Evolutionary conservation across 2,329 filamentous ascomycete genomes (phyloP).

Genomic region (Hymenoscyphus repandus): DNA sequence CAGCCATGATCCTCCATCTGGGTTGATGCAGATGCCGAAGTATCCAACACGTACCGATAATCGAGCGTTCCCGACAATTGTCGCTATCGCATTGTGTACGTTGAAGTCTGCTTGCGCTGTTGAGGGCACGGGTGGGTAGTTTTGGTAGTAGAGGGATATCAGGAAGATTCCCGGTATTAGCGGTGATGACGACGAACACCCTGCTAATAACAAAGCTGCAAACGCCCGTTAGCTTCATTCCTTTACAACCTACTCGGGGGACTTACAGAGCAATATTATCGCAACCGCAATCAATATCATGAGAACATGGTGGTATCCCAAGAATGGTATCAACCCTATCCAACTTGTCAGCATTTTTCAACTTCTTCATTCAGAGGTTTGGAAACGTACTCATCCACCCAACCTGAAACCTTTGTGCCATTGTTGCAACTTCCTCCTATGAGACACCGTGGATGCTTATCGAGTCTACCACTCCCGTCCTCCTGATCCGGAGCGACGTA

Average conservation of each 20-base stretch:
- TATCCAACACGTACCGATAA: constrained; percentile 93
- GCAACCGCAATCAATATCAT: constrained; percentile 95
- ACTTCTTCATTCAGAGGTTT: background rate
- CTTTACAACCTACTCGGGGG: constrained; percentile 14
- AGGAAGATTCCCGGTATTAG: constrained; percentile 95
- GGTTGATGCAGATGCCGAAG: constrained; percentile 95
- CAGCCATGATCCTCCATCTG: constrained; percentile 83
- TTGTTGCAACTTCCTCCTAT: constrained; percentile 16
- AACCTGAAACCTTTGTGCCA: constrained; percentile 28
- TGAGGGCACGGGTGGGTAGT: constrained; percentile 75
- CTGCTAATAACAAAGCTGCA: constrained; percentile 80
- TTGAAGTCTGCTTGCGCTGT: constrained; percentile 88
- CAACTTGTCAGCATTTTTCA: constrained; percentile 8
- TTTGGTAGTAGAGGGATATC: constrained; percentile 89
- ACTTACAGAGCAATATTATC: constrained; percentile 91
- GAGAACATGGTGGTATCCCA: constrained; percentile 78
- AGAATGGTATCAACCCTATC: constrained; percentile 58
- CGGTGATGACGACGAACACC: constrained; percentile 94
- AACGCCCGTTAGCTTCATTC: constrained; percentile 12
- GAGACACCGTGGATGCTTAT: constrained; percentile 13
- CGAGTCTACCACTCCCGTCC: constrained; percentile 30
- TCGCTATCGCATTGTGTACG: constrained; percentile 76
- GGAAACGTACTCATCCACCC: constrained; percentile 30
- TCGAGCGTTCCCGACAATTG: constrained; percentile 79
- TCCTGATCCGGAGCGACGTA: constrained; percentile 29